phyloP scores from a whole-genome alignment of 2,329 filamentous ascomycete genomes.

The Sporothrix brunneoviolacea region DNA sequence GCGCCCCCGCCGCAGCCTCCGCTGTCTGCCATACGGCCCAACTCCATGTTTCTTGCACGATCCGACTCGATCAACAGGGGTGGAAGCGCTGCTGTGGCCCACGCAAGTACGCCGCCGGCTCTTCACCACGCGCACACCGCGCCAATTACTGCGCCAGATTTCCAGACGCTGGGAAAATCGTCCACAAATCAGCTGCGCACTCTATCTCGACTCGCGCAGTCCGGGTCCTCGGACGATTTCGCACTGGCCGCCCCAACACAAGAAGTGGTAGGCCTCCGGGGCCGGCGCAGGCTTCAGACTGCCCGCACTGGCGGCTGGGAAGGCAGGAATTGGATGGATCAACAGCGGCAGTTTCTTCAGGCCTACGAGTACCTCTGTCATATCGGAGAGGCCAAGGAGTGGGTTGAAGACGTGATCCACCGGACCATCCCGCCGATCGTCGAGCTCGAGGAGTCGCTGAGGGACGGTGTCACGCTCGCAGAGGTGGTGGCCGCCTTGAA shows the following conservation, averaged over 20 bases:
- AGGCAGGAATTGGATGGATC: slow-evolving; percentile 97
- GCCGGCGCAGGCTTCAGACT: slow-evolving; percentile 74
- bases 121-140: slow-evolving; percentile 35
- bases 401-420: slow-evolving; percentile 89
- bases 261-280: slow-evolving; percentile 82
- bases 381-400: slow-evolving; percentile 97
- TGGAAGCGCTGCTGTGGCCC: slow-evolving; percentile 27
- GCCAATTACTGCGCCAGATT: slow-evolving; percentile 60
- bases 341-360: slow-evolving; percentile 90
- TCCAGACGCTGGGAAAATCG: slow-evolving; percentile 78
- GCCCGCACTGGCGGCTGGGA: too few species aligned
- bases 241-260: slow-evolving; percentile 69
- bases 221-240: slow-evolving; percentile 71
- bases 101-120: slow-evolving; percentile 27
- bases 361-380: slow-evolving; percentile 98
- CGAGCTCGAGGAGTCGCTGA: slow-evolving; percentile 82
- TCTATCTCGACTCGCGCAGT: slow-evolving; percentile 74
- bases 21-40: slow-evolving; percentile 43
- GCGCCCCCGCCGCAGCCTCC: slow-evolving; percentile 37
- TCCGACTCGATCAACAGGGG: slow-evolving; percentile 44
- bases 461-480: slow-evolving; percentile 88
- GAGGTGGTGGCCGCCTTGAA: slow-evolving; percentile 89
- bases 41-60: slow-evolving; percentile 54
- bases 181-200: slow-evolving; percentile 85
- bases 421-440: slow-evolving; percentile 85